phyloP scores from a whole-genome alignment of 1,284 basidiomycete species.

The Serendipita sp. region DNA sequence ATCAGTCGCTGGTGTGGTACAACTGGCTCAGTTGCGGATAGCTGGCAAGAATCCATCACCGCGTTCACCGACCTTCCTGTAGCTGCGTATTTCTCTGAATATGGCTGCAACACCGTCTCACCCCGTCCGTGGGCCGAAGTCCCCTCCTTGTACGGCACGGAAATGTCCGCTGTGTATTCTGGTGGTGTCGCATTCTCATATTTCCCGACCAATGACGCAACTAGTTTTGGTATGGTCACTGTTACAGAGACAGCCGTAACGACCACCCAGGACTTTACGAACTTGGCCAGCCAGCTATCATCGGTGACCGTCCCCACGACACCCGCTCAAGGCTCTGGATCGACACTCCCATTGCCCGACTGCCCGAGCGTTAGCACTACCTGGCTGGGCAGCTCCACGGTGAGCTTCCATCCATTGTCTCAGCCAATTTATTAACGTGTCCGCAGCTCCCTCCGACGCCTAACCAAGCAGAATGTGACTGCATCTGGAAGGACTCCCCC shows the following conservation, averaged over 20 bases:
- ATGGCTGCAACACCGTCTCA: slow-evolving; percentile 52
- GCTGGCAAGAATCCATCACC: slow-evolving; percentile 27
- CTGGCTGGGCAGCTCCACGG: slow-evolving; percentile 47
- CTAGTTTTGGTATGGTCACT: slow-evolving; percentile 72
- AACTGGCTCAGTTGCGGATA: slow-evolving; percentile 38
- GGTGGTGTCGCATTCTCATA: slow-evolving; percentile 83
- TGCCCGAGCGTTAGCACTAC: slow-evolving; percentile 50
- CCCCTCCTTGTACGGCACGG: slow-evolving; percentile 50
- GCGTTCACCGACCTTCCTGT: slow-evolving; percentile 46
- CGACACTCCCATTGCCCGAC: slow-evolving; percentile 37
- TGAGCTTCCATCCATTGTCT: background rate
- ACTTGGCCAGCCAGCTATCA: slow-evolving; percentile 48
- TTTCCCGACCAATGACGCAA: slow-evolving; percentile 54
- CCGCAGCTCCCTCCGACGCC: slow-evolving; percentile 67
- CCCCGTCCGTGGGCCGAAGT: slow-evolving; percentile 75
- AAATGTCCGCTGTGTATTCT: slow-evolving; percentile 71
- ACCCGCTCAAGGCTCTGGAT: slow-evolving; percentile 43
- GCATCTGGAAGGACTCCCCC: slow-evolving; percentile 47
- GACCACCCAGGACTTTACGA: slow-evolving; percentile 50
- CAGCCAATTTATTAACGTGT: background rate
- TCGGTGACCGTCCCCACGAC: slow-evolving; percentile 47
- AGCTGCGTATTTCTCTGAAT: slow-evolving; percentile 84
- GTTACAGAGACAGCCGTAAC: slow-evolving; percentile 53
- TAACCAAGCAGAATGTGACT: slow-evolving; percentile 62
- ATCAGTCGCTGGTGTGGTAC: slow-evolving; percentile 68